Evolutionary conservation across 2,329 filamentous ascomycete species (phyloP).

Genomic region (Colletotrichum kahawae): DNA sequence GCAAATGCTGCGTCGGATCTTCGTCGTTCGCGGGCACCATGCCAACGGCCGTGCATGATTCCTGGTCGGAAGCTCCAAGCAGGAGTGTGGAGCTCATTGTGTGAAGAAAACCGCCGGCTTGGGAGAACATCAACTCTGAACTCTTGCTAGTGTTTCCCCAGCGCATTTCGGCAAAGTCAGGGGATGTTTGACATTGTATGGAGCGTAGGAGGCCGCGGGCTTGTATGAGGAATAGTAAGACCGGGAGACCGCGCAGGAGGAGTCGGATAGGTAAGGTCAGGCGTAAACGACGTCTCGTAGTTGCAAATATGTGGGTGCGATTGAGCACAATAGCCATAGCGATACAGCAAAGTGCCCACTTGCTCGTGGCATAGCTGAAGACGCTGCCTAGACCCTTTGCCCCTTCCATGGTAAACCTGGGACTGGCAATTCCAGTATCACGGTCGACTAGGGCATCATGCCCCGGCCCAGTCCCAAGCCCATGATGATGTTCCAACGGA

Average conservation of each 20-base stretch:
- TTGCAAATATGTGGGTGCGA: slow-evolving; percentile 91
- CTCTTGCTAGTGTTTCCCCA: slow-evolving; percentile 71
- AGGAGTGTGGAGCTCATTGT: slow-evolving; percentile 73
- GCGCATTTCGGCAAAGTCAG: slow-evolving; percentile 70
- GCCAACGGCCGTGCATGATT: slow-evolving; percentile 75
- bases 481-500: neutral
- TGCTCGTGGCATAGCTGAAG: slow-evolving; percentile 88
- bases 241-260: slow-evolving; percentile 71
- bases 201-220: slow-evolving; percentile 76
- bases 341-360: slow-evolving; percentile 90
- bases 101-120: slow-evolving; percentile 74
- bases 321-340: slow-evolving; percentile 87
- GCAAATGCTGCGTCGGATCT: slow-evolving; percentile 58
- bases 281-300: slow-evolving; percentile 79
- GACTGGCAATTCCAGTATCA: slow-evolving; percentile 34
- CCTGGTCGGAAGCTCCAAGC: slow-evolving; percentile 73
- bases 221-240: slow-evolving; percentile 73
- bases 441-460: slow-evolving; percentile 45
- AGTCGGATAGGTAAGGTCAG: slow-evolving; percentile 77
- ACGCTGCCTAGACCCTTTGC: slow-evolving; percentile 80
- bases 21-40: slow-evolving; percentile 69
- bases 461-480: slow-evolving; percentile 19
- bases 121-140: slow-evolving; percentile 72
- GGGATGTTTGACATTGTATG: slow-evolving; percentile 89
- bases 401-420: slow-evolving; percentile 61